Base-by-base conservation (phyloP, 2,329 filamentous ascomycete species). In the Botrytis deweyae region DNA sequence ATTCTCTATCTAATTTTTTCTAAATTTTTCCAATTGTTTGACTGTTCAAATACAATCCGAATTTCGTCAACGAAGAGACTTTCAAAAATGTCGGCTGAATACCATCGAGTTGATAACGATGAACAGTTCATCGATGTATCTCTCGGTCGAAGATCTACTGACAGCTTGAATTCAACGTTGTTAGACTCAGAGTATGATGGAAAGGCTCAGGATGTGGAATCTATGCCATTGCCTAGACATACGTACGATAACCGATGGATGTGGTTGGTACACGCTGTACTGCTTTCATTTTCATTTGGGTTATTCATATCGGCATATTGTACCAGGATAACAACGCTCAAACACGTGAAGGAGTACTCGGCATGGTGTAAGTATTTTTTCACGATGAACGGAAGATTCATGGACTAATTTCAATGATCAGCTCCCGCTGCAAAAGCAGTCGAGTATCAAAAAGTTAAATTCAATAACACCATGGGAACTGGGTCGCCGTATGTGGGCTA, bases 401-500 rank as follows among this genome's bases (percentile, higher is more conserved):
- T 49, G 25, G 6, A 36, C 16, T 9, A 18, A 55, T 59, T 0
- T 12, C 6, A 36, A n/a, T 62, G 36, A 58, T 69, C 72, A 88
- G 86, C 86, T 55, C 85, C 86, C 9, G 85, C 85, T 61, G 83
- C 83, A 2, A 80, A 82, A 38, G 83, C 84, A 0, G 84, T 88
- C 10, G 81, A 84, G 75, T 88, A 88, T 77, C 82, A 87, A 76
- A 85, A 82, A 5, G 81, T 85, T 14, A 84, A 86, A 63, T 88
- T 86, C 77, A 86, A 87, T 22, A 83, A 85, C 0, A 80, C 84
- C n/a, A 82, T 84, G 64, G 83, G 85, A 58, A 77, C 77, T 65
- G 77, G 74, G 25, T 85, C 86, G 0, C 83, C 84, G 4, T 90
- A 87, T 77, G 85, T 89, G 58, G 88, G 88, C 14, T 86, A 84